These are phyloP conservation scores for Saturnispora mendoncae DNA, from an alignment of 805 yeast genomes.

Conservation along the genomic window DNA sequence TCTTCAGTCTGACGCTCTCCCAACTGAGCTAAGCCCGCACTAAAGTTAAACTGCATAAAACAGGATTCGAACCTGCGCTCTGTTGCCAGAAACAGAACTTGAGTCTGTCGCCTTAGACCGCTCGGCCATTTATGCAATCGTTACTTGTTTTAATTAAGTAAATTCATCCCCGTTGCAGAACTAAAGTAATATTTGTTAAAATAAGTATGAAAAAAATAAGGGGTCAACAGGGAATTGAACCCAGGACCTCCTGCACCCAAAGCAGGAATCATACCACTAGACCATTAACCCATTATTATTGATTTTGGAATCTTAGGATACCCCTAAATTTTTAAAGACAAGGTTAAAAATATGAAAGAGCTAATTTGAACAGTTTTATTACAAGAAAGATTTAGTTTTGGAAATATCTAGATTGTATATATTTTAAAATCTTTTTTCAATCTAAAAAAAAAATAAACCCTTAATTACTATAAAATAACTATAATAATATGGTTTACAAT, in stretches of 20 bases:
- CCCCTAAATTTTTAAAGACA: no score
- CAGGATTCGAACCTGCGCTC: conserved; percentile 18
- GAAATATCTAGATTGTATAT: no score
- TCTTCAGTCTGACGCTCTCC: conserved; percentile 21
- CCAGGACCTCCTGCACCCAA: conserved; percentile 51
- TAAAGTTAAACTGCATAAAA: conserved; percentile 9
- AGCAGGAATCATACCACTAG: conserved; percentile 51
- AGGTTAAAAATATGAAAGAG: no score
- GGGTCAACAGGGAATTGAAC: conserved; percentile 42
- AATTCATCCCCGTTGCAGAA: no score
- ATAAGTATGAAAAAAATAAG: conserved; percentile 14
- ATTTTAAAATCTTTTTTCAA: no score
- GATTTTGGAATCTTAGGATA: no score
- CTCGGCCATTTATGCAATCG: conserved; percentile 15
- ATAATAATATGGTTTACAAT: no score
- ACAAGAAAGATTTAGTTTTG: no score
- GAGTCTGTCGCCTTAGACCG: conserved; percentile 18
- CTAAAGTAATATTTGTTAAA: no score
- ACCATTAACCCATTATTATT: conserved; percentile 36
- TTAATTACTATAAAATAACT: no score
- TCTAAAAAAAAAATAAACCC: no score
- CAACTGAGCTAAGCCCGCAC: conserved; percentile 17
- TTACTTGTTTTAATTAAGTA: neutral
- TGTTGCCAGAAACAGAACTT: conserved; percentile 16
- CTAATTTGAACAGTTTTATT: no score